Evolutionary conservation across 352 stramenopile species (phyloP).

Genomic region (Hyaloperonospora brassicae): DNA sequence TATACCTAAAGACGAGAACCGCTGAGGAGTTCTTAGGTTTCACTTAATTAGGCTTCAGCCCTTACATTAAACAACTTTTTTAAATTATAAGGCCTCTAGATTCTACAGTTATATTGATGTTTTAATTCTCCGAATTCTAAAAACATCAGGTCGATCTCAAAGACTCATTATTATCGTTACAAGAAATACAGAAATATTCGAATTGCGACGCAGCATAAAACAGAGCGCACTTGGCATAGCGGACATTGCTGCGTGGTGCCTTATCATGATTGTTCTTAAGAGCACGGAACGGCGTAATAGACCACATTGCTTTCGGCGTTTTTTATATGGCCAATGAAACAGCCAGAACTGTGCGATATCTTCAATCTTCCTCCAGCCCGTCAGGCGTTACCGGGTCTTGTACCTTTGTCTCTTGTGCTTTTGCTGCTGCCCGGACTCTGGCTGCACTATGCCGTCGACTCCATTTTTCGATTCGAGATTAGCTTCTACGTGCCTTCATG

Average conservation of each 20-base stretch:
- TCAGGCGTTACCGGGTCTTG: constrained; percentile 11
- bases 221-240: not conserved
- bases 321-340: constrained; percentile 19
- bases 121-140: no score
- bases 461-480: constrained; percentile 52
- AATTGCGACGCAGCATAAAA: constrained; percentile 3
- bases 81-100: no score
- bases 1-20: no score
- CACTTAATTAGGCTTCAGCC: no score
- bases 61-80: no score
- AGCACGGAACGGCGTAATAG: constrained; percentile 18
- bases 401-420: constrained; percentile 9
- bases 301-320: no score
- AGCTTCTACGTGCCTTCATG: constrained; percentile 60
- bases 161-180: constrained; percentile 26
- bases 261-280: constrained; percentile 1
- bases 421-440: constrained; percentile 14
- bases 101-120: no score
- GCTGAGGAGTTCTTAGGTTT: no score
- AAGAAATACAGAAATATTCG: constrained; percentile 13
- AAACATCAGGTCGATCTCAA: constrained; percentile 20
- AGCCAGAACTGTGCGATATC: no score
- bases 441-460: no score
- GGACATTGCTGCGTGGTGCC: no score
- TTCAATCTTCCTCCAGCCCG: not conserved